phyloP scores from a whole-genome alignment of 2,329 filamentous ascomycete genomes.

The Elsinoe perseae region DNA sequence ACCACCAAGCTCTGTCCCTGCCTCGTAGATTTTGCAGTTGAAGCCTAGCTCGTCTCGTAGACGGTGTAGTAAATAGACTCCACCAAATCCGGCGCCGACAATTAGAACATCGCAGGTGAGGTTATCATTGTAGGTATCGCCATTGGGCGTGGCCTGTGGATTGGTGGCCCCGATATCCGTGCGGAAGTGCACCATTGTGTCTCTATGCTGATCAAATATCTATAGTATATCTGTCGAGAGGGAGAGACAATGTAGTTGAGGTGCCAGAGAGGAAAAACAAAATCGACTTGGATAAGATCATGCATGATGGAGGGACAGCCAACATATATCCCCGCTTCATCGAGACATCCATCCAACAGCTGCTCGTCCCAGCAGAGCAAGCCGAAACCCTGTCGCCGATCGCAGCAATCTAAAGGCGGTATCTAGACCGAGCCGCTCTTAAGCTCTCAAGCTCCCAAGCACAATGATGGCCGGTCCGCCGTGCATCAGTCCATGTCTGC shows the following conservation, averaged over 20 bases:
- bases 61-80: slow-evolving; percentile 26
- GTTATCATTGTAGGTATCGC: slow-evolving; percentile 23
- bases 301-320: neutral
- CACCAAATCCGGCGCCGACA: slow-evolving; percentile 27
- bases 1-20: slow-evolving; percentile 31
- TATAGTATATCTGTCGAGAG: too few relatives aligned
- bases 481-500: slow-evolving; percentile 6
- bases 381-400: slow-evolving; percentile 8
- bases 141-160: neutral
- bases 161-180: slow-evolving; percentile 23
- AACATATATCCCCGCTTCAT: slow-evolving; percentile 6
- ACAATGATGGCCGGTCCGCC: slow-evolving; percentile 2
- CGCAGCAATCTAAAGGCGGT: neutral
- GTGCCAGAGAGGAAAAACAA: neutral
- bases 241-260: neutral
- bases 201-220: neutral
- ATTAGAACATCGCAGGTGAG: slow-evolving; percentile 27
- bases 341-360: neutral
- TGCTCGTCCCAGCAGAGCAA: slow-evolving; percentile 1
- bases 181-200: slow-evolving; percentile 21
- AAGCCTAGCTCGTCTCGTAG: slow-evolving; percentile 28
- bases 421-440: slow-evolving; percentile 8
- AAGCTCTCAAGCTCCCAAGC: neutral
- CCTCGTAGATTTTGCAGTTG: slow-evolving; percentile 31
- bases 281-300: neutral